phyloP scores from a whole-genome alignment of 805 yeast genomes.

The Metschnikowia reukaufii region DNA sequence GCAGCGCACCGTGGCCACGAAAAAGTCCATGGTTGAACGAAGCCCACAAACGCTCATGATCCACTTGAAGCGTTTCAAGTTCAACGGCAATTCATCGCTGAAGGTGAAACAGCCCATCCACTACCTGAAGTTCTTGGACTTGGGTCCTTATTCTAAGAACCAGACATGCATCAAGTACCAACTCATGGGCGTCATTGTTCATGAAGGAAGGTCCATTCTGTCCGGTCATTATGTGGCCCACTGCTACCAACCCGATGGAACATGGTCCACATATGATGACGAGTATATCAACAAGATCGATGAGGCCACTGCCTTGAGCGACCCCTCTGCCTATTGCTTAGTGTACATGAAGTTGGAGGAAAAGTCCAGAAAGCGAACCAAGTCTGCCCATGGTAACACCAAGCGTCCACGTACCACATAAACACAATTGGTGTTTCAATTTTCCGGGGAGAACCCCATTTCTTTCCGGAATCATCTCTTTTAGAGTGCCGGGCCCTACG shows the following conservation, averaged over 20 bases:
- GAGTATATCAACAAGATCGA: constrained; percentile 76
- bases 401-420: constrained; percentile 5
- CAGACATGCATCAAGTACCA: constrained; percentile 47
- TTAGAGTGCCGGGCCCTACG: too few species aligned
- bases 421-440: too few species aligned
- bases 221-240: constrained; percentile 93
- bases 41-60: constrained; percentile 88
- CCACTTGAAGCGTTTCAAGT: constrained; percentile 89
- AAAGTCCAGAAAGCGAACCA: constrained; percentile 27
- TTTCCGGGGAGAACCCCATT: too few species aligned
- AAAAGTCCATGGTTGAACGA: constrained; percentile 67
- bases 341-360: constrained; percentile 77
- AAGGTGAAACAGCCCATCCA: constrained; percentile 86
- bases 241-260: constrained; percentile 87
- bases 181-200: constrained; percentile 81
- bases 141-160: constrained; percentile 52
- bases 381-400: background rate
- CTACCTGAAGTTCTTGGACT: constrained; percentile 75
- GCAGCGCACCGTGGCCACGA: constrained; percentile 71
- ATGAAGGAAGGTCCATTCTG: constrained; percentile 88
- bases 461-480: too few species aligned
- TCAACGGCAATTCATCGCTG: constrained; percentile 73
- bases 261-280: constrained; percentile 95
- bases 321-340: constrained; percentile 88
- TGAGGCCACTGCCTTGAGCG: constrained; percentile 72